Evolutionary conservation across 2,329 filamentous ascomycete genomes (phyloP).

Genomic region (Venturia oleaginea): DNA sequence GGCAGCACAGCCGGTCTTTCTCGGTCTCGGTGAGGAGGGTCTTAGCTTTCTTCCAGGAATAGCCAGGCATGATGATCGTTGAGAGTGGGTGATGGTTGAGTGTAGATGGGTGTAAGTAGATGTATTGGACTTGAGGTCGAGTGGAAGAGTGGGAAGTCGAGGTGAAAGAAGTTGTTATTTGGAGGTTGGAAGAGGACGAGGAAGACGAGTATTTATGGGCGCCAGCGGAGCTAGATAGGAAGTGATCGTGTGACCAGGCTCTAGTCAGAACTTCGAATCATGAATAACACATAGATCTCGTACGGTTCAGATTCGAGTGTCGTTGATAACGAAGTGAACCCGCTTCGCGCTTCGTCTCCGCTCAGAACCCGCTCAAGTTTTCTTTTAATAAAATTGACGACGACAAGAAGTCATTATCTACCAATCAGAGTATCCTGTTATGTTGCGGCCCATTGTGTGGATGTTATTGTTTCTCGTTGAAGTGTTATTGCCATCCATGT

Average conservation of each 20-base stretch:
- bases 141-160: neutral
- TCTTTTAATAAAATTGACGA: neutral
- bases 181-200: neutral
- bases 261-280: neutral
- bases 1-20: conserved; percentile 7
- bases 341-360: neutral
- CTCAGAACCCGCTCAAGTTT: neutral
- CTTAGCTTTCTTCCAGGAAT: conserved; percentile 7
- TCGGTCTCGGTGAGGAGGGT: conserved; percentile 9
- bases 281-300: neutral
- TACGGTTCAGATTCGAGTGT: neutral
- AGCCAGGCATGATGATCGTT: neutral
- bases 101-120: neutral
- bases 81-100: neutral
- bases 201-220: neutral
- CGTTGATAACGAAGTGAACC: neutral
- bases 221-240: neutral
- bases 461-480: neutral
- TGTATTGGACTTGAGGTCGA: neutral
- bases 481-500: neutral
- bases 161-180: conserved; percentile 1
- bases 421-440: neutral
- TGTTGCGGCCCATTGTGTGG: neutral
- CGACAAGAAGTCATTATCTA: neutral
- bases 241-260: conserved; percentile 3